Percentiles rank a stretch among this genome's conserved stretches.
Evolutionary conservation across 1,139 yeast genomes (phyloP).

Genomic region (Yamadazyma songkhlaensis): DNA sequence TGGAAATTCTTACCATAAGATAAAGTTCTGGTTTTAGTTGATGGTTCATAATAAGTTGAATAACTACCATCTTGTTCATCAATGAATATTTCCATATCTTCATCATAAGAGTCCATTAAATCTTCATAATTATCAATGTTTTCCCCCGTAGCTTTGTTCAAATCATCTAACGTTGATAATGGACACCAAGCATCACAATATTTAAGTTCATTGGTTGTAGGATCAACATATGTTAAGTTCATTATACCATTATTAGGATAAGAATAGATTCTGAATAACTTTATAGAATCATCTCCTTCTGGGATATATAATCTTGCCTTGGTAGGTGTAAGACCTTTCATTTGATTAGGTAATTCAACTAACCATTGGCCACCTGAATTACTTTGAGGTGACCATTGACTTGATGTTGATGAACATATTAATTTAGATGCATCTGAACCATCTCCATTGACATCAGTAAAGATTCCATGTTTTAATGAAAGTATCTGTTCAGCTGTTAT

Average conservation of each 20-base stretch:
- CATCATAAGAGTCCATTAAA: constrained; percentile 22
- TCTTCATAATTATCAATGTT: constrained; percentile 21
- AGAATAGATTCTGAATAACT: constrained; percentile 69
- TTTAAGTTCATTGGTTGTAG: constrained; percentile 50
- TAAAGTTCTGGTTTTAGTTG: constrained; percentile 38
- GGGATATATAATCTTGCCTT: constrained; percentile 73
- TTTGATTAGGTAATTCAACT: constrained; percentile 55
- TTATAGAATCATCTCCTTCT: constrained; percentile 50
- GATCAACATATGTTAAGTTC: constrained; percentile 86
- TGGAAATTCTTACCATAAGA: constrained; percentile 57
- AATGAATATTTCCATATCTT: constrained; percentile 26
- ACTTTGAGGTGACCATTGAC: constrained; percentile 56
- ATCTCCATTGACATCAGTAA: constrained; percentile 52
- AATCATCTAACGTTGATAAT: constrained; percentile 32
- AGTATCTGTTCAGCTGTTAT: constrained; percentile 65
- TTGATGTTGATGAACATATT: constrained; percentile 55
- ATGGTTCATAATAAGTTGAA: constrained; percentile 38
- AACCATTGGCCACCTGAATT: constrained; percentile 65
- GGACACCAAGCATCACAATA: constrained; percentile 93
- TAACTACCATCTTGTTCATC: constrained; percentile 36
- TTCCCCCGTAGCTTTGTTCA: constrained; percentile 21
- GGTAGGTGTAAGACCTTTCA: constrained; percentile 59
- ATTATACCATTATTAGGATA: constrained; percentile 84
- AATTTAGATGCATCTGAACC: constrained; percentile 36
- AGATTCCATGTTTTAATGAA: constrained; percentile 59